A percentile compares a stretch with the other conserved stretches of the same genome.
phyloP scores from a whole-genome alignment of 805 yeast species.

The Scheffersomyces stipitis region DNA sequence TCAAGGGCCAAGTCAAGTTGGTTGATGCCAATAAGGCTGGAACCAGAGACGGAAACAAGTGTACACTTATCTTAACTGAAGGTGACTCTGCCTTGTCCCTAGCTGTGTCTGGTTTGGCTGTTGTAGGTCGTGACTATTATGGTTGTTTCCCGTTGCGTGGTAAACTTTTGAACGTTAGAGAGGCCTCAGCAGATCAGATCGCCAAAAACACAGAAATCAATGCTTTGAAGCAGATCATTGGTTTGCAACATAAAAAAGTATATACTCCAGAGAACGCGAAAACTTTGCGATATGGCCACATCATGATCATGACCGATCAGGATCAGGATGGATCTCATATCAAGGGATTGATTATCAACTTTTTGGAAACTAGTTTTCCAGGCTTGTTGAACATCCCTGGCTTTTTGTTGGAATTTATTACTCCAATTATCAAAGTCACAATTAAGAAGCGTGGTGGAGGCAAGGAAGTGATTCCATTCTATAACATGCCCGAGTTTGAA shows the following conservation, averaged over 20 bases:
- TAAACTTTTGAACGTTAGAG: constrained; percentile 91
- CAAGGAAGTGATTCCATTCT: constrained; percentile 67
- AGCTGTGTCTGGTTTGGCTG: constrained; percentile 91
- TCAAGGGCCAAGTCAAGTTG: constrained; percentile 84
- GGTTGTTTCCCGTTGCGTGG: constrained; percentile 97
- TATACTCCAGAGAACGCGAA: constrained; percentile 63
- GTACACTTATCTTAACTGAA: constrained; percentile 92
- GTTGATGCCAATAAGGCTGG: constrained; percentile 98
- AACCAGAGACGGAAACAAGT: constrained; percentile 84
- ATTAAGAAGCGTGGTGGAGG: constrained; percentile 59
- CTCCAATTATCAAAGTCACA: constrained; percentile 93
- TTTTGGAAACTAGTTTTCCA: constrained; percentile 90
- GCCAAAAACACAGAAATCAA: constrained; percentile 91
- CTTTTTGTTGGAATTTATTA: constrained; percentile 87
- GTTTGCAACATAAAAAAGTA: constrained; percentile 86
- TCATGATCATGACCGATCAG: constrained; percentile 99
- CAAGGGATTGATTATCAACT: constrained; percentile 91
- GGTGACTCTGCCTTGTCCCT: constrained; percentile 94
- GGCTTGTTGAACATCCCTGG: constrained; percentile 90
- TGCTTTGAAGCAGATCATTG: constrained; percentile 93
- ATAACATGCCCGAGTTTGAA: constrained; percentile 95
- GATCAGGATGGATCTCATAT: constrained; percentile 99
- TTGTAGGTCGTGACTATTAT: constrained; percentile 91
- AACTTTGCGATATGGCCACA: constrained; percentile 87
- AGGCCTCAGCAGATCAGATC: constrained; percentile 94